Base-by-base conservation (phyloP, 345 rosid genomes). In the Populus nigra region DNA sequence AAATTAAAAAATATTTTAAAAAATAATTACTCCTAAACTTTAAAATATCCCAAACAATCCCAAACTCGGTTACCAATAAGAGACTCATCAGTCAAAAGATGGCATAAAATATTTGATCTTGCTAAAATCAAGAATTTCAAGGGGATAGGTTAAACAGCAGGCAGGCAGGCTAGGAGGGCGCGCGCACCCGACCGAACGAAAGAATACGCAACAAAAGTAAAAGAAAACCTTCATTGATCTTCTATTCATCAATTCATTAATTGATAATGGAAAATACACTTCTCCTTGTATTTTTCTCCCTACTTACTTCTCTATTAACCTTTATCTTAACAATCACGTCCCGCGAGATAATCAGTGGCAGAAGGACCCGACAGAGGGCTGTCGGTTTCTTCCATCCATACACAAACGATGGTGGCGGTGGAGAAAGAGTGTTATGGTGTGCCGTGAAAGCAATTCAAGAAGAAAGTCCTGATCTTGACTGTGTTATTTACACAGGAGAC, bases 341-440 rank as follows among this genome's bases (percentile, higher is more conserved):
- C 1, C 84, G 74, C 70, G 36, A 27, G 71, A 35, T 95, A 27
- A 67, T 87, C 82, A 78, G 39, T 38, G 77, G 85, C 72, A 82
- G 94, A 49, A 83, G 79, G 20, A 72, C 57, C 78, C 77, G 85
- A 36, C 83, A 81, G 73, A 79, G 62, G n/a, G 90, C 97, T 1
- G 97, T 91, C 47, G 98, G 86, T 1, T 95, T 93, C 90, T 93
- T 95, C 86, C 99, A 95, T 68, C 99, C 98, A 1, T 92, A 86
- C 89, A 92, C 98, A 29, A 92, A 95, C 85, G 99, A 93, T 80
- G 99, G 98, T 22, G 99, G 99, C 39, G 98, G 99, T 71, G 97
- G 99, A 12, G 99, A 95, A 84, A 83, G 99, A 78, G 99, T 93
- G 43, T 91, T 95, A 49, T 95, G 99, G 99, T 95, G 97, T 80